These are phyloP conservation scores for Globisporangium recalcitrans DNA, from an alignment of 352 stramenopile species.

Conservation along the genomic window DNA sequence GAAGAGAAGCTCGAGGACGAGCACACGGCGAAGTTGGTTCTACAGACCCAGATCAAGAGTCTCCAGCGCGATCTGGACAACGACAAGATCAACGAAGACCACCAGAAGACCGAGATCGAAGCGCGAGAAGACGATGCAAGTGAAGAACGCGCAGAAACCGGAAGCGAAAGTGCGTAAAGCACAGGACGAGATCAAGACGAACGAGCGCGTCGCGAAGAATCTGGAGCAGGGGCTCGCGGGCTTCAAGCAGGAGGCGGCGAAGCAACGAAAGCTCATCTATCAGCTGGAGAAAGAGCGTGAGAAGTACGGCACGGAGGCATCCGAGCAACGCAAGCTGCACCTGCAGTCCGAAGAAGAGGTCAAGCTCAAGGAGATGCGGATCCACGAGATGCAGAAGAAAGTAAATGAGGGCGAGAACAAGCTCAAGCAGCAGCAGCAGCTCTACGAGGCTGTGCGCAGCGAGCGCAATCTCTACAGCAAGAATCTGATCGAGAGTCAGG, in stretches of 20 bases:
- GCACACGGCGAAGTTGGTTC: constrained; percentile 74
- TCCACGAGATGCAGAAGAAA: constrained; percentile 82
- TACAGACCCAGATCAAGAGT: constrained; percentile 82
- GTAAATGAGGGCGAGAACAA: constrained; percentile 89
- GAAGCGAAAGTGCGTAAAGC: constrained; percentile 86
- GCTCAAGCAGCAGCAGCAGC: constrained; percentile 95
- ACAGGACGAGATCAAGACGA: constrained; percentile 89
- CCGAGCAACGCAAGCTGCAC: constrained; percentile 82
- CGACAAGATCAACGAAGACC: constrained; percentile 76
- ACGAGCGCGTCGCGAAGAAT: constrained; percentile 88
- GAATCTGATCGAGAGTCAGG: constrained; percentile 93
- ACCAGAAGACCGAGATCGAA: constrained; percentile 69
- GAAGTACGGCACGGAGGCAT: constrained; percentile 87
- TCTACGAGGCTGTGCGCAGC: constrained; percentile 92
- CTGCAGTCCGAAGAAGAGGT: constrained; percentile 77
- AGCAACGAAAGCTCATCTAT: constrained; percentile 89
- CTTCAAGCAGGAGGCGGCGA: constrained; percentile 81
- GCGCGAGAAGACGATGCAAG: constrained; percentile 82
- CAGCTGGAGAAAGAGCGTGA: constrained; percentile 92
- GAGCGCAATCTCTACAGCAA: constrained; percentile 96
- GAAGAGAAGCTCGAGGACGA: constrained; percentile 91
- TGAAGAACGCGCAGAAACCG: constrained; percentile 73
- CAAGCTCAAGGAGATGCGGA: constrained; percentile 78
- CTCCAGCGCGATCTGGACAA: constrained; percentile 75
- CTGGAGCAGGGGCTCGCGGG: constrained; percentile 75